Conservation (phyloP, 2,329 filamentous ascomycete species). For the Parastagonospora avenae region DNA sequence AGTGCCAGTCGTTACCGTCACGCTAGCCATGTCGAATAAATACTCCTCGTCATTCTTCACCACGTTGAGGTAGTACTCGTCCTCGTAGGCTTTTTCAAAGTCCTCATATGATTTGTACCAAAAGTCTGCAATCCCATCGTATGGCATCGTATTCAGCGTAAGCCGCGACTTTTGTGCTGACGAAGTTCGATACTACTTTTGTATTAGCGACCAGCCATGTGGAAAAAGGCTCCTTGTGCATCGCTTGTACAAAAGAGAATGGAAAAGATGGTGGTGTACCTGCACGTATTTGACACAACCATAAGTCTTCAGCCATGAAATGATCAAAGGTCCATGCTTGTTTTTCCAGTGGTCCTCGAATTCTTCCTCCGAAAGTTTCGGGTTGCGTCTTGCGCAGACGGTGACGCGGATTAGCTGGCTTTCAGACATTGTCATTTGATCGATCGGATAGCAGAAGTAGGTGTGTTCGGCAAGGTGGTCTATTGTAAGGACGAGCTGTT, state of each 20-base stretch:
- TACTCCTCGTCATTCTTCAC: conserved; percentile 30
- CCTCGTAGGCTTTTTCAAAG: conserved; percentile 29
- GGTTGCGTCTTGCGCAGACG: conserved; percentile 28
- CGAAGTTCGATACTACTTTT: conserved; percentile 26
- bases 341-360: conserved; percentile 31
- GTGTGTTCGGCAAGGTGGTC: background rate
- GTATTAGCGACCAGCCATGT: background rate
- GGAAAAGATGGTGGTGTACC: conserved; percentile 6
- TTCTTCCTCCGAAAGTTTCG: conserved; percentile 24
- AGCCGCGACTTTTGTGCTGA: conserved; percentile 19
- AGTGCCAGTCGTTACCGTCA: conserved; percentile 10
- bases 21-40: conserved; percentile 24
- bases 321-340: conserved; percentile 27
- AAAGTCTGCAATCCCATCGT: conserved; percentile 33
- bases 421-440: conserved; percentile 4
- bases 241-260: background rate
- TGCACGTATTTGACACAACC: conserved; percentile 31
- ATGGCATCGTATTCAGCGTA: conserved; percentile 18
- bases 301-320: conserved; percentile 24
- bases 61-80: conserved; percentile 23
- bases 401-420: conserved; percentile 25
- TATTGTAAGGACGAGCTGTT: too few species aligned
- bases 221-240: background rate
- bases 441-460: background rate
- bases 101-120: conserved; percentile 30